Conservation (phyloP, 257 asterid genomes). For the Nicotiana paniculata region DNA sequence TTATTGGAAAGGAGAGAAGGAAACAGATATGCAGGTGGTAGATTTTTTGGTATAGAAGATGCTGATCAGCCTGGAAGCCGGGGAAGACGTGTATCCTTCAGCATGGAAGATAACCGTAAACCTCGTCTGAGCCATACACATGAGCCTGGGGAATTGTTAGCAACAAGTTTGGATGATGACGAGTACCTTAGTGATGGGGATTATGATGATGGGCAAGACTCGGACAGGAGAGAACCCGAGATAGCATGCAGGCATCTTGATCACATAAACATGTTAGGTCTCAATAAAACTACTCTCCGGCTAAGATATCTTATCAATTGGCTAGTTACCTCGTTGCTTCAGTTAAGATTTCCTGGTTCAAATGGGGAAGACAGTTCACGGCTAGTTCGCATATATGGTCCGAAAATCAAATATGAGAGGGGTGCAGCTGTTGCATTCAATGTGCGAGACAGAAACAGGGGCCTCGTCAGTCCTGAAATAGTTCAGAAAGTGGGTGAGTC, state of each 20-base stretch:
- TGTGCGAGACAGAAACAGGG: conserved; percentile 63
- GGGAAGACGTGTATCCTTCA: conserved; percentile 84
- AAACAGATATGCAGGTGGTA: conserved; percentile 64
- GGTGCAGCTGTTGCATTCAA: conserved; percentile 95
- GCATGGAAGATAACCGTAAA: conserved; percentile 57
- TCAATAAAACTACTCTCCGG: conserved; percentile 79
- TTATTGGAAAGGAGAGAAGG: conserved; percentile 85
- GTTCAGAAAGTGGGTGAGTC: conserved; percentile 84
- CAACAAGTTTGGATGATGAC: conserved; percentile 65
- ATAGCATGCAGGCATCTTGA: conserved; percentile 76
- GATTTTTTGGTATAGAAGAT: conserved; percentile 88
- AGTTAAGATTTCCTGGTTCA: conserved; percentile 53
- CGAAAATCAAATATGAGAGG: conserved; percentile 89
- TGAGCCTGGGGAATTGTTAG: conserved; percentile 57
- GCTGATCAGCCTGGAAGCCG: conserved; percentile 65
- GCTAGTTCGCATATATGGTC: conserved; percentile 88
- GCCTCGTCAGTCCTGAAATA: conserved; percentile 75
- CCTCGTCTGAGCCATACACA: conserved; percentile 38
- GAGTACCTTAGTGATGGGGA: conserved; percentile 70
- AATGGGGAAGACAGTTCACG: conserved; percentile 39
- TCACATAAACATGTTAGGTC: conserved; percentile 85
- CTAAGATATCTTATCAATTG: conserved; percentile 85
- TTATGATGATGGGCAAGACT: conserved; percentile 60
- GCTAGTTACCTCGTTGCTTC: conserved; percentile 90
- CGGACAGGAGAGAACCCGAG: conserved; percentile 88